A percentile compares a stretch with the other conserved stretches of the same genome.
These are phyloP conservation scores for Candida nemodendra DNA, from an alignment of 805 yeast genomes.

Conservation along the genomic window DNA sequence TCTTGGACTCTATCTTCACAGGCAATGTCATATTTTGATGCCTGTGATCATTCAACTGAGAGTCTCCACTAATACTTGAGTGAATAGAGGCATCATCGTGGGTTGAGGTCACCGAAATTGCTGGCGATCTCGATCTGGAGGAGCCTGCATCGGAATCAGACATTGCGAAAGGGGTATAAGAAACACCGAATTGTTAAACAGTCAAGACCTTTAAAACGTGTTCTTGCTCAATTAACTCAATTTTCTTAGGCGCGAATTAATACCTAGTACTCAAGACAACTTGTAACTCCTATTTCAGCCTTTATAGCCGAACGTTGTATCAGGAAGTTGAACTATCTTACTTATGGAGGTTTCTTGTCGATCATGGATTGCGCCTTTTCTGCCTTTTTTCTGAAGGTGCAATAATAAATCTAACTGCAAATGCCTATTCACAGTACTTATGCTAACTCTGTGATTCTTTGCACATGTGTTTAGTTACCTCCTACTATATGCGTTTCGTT, in stretches of 20 bases:
- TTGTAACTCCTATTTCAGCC: too few species aligned
- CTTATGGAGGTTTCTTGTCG: slow-evolving; percentile 15
- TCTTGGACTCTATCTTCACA: slow-evolving; percentile 29
- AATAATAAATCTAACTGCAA: too few species aligned
- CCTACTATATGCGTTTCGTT: too few species aligned
- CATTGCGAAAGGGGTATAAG: slow-evolving; percentile 17
- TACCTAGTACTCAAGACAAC: too few species aligned
- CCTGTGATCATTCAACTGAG: slow-evolving; percentile 36
- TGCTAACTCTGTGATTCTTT: too few species aligned
- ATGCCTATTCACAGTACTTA: slow-evolving; percentile 4
- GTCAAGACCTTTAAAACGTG: too few species aligned
- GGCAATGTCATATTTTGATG: slow-evolving; percentile 34
- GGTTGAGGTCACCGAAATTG: slow-evolving; percentile 29
- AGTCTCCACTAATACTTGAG: slow-evolving; percentile 36
- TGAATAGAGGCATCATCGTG: slow-evolving; percentile 32
- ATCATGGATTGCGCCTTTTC: slow-evolving; percentile 8
- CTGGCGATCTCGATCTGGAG: slow-evolving; percentile 26
- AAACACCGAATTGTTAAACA: not conserved
- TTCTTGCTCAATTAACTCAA: too few species aligned
- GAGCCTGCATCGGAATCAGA: slow-evolving; percentile 20
- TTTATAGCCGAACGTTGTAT: too few species aligned
- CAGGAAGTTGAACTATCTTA: not conserved
- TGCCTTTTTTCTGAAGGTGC: too few species aligned
- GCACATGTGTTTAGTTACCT: too few species aligned
- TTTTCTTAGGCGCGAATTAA: too few species aligned